Evolutionary conservation across 2,329 filamentous ascomycete genomes (phyloP).

Genomic region (Lasiodiplodia theobromae): DNA sequence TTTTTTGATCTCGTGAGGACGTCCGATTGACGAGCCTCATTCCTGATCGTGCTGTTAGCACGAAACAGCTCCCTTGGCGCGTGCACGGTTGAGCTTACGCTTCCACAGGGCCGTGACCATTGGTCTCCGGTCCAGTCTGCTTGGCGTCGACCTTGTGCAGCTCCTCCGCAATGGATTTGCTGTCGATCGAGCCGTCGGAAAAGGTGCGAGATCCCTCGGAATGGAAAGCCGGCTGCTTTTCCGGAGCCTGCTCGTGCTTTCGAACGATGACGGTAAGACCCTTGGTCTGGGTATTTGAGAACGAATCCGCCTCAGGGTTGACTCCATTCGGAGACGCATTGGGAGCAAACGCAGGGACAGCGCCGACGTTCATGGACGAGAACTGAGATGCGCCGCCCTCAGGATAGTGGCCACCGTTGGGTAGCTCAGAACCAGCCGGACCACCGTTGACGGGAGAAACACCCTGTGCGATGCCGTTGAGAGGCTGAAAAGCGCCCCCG

Average conservation of each 20-base stretch:
- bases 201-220: slow-evolving; percentile 57
- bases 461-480: slow-evolving; percentile 26
- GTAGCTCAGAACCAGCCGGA: slow-evolving; percentile 13
- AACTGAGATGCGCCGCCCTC: slow-evolving; percentile 13
- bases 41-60: slow-evolving; percentile 35
- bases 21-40: slow-evolving; percentile 30
- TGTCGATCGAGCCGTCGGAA: slow-evolving; percentile 64
- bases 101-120: slow-evolving; percentile 43
- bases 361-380: slow-evolving; percentile 28
- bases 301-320: slow-evolving; percentile 52
- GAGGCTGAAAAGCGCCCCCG: slow-evolving; percentile 21
- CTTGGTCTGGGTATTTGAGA: slow-evolving; percentile 61
- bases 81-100: slow-evolving; percentile 39
- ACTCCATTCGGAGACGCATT: slow-evolving; percentile 38
- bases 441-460: slow-evolving; percentile 23
- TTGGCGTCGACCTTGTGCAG: slow-evolving; percentile 50
- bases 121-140: slow-evolving; percentile 45
- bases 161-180: slow-evolving; percentile 58
- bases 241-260: slow-evolving; percentile 46
- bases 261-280: slow-evolving; percentile 62
- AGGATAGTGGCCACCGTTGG: slow-evolving; percentile 26
- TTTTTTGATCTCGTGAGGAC: slow-evolving; percentile 35
- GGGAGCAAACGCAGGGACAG: slow-evolving; percentile 28
- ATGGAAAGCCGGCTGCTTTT: slow-evolving; percentile 48
- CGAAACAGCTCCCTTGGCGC: slow-evolving; percentile 34